phyloP scores from a whole-genome alignment of 345 rosid species.

The Nasturtium officinale region DNA sequence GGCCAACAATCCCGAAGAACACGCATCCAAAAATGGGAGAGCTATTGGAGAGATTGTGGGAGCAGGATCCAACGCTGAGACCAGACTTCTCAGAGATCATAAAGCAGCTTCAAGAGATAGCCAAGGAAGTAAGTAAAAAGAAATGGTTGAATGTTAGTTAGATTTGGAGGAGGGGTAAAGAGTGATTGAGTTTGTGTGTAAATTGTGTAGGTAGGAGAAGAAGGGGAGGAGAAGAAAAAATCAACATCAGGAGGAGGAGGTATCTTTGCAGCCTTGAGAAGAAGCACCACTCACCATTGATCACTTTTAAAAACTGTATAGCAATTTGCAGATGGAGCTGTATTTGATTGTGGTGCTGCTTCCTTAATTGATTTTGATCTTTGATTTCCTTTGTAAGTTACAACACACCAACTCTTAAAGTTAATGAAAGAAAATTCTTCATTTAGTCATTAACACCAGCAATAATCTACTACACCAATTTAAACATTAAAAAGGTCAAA shows the following conservation, averaged over 20 bases:
- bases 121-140: slow-evolving; percentile 63
- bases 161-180: background rate
- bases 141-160: background rate
- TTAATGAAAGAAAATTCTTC: background rate
- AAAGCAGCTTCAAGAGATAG: slow-evolving; percentile 64
- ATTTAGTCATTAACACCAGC: background rate
- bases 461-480: too few species aligned
- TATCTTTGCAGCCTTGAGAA: slow-evolving; percentile 75
- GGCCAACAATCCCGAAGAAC: slow-evolving; percentile 80
- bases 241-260: slow-evolving; percentile 59
- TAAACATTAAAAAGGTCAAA: too few species aligned
- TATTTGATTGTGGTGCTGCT: slow-evolving; percentile 4
- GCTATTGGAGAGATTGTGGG: slow-evolving; percentile 81
- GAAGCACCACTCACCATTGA: slow-evolving; percentile 64
- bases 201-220: slow-evolving; percentile 63
- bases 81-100: slow-evolving; percentile 86
- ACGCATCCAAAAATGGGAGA: slow-evolving; percentile 65
- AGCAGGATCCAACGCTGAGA: slow-evolving; percentile 80
- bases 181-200: background rate
- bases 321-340: slow-evolving; percentile 12
- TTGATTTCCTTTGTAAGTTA: background rate
- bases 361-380: background rate
- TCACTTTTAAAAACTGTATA: slow-evolving; percentile 1
- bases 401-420: background rate
- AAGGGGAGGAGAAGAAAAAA: slow-evolving; percentile 72